These are phyloP conservation scores for Ajuga reptans DNA, from an alignment of 305 asterid species.

Conservation along the genomic window DNA sequence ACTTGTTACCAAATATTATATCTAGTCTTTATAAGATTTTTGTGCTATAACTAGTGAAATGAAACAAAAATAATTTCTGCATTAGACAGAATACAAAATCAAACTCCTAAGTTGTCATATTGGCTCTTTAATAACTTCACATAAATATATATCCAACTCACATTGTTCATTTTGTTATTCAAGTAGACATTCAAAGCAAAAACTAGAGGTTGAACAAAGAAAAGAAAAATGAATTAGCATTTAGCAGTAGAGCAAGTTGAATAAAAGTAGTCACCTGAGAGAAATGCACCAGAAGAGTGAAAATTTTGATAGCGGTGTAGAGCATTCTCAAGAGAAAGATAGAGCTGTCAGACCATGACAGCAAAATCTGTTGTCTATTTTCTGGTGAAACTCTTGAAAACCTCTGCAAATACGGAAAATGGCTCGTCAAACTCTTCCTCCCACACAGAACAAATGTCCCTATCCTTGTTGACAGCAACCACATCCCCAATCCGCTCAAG, in stretches of 20 bases:
- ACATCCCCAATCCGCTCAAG: conserved; percentile 31
- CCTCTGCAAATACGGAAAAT: conserved; percentile 50
- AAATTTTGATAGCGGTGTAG: conserved; percentile 38
- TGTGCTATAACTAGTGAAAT: too few species aligned
- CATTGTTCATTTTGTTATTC: too few species aligned
- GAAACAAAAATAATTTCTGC: too few species aligned
- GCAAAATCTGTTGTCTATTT: conserved; percentile 38
- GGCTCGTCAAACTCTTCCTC: conserved; percentile 35
- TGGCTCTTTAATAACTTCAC: neutral
- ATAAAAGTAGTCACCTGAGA: conserved; percentile 40
- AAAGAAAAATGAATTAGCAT: neutral
- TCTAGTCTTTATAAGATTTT: too few species aligned
- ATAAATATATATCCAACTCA: too few species aligned
- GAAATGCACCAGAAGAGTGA: conserved; percentile 45
- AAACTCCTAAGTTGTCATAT: neutral
- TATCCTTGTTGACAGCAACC: conserved; percentile 50
- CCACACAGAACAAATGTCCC: conserved; percentile 67
- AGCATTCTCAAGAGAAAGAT: conserved; percentile 42
- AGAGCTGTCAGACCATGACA: conserved; percentile 54
- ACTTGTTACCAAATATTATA: too few species aligned
- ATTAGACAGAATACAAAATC: too few species aligned
- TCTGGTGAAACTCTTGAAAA: conserved; percentile 39
- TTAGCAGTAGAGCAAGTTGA: too few species aligned
- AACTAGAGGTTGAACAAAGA: too few species aligned
- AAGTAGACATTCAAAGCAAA: too few species aligned